These are phyloP conservation scores for Ophiostoma tasmaniense DNA, from an alignment of 2,329 filamentous ascomycete genomes.

Conservation along the genomic window DNA sequence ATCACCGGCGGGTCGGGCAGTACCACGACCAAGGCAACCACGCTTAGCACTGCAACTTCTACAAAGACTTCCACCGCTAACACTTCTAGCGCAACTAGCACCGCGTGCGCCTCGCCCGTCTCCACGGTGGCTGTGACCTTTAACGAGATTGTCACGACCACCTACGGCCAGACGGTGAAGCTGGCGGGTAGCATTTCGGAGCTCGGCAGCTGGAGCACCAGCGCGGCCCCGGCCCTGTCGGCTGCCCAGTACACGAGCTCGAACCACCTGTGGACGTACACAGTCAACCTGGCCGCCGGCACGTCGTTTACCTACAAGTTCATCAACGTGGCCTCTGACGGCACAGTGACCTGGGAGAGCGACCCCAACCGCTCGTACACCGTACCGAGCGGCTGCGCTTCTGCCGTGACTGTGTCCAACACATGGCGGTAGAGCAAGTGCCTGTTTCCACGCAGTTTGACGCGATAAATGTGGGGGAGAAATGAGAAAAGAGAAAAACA, in stretches of 20 bases:
- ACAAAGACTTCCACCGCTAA: not conserved
- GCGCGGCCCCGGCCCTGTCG: conserved; percentile 46
- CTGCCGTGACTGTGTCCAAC: conserved; percentile 4
- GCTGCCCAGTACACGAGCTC: conserved; percentile 50
- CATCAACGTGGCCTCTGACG: conserved; percentile 48
- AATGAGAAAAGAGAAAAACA: not conserved
- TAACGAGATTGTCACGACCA: conserved; percentile 47
- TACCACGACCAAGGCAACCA: not conserved
- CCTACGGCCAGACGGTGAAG: conserved; percentile 56
- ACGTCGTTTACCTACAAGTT: conserved; percentile 59
- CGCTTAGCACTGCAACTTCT: not conserved
- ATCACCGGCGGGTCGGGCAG: not conserved
- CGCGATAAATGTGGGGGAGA: not conserved
- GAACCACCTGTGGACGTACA: conserved; percentile 54
- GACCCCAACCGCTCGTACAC: conserved; percentile 45
- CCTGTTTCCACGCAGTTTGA: not conserved
- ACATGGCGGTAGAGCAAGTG: conserved; percentile 14
- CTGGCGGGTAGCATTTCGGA: conserved; percentile 50
- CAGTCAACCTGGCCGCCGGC: conserved; percentile 48
- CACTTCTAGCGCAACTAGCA: not conserved
- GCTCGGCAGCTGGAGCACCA: conserved; percentile 55
- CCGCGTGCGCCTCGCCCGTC: conserved; percentile 18
- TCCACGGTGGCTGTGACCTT: conserved; percentile 56
- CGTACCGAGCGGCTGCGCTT: conserved; percentile 17
- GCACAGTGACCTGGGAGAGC: conserved; percentile 54